Conservation (phyloP, 2,329 filamentous ascomycete genomes). For the Stagonosporopsis chrysanthemi region DNA sequence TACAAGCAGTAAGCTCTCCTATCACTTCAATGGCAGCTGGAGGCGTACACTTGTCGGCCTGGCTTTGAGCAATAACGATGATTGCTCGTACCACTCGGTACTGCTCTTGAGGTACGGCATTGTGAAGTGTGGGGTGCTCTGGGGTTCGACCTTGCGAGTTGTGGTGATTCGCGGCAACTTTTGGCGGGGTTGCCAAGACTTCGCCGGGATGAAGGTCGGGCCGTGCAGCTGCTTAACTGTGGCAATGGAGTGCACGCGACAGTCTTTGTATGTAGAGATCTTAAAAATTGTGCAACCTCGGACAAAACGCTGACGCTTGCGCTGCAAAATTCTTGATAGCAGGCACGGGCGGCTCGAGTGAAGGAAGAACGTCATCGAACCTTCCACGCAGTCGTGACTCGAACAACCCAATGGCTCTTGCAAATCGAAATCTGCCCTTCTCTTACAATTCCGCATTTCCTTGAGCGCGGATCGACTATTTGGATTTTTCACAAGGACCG, state of each 20-base stretch:
- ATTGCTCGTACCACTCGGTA: conserved; percentile 92
- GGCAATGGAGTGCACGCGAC: conserved; percentile 6
- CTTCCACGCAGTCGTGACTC: conserved; percentile 19
- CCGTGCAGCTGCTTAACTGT: neutral
- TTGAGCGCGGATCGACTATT: neutral
- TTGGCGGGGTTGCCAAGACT: conserved; percentile 37
- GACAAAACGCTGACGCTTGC: neutral
- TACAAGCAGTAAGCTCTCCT: conserved; percentile 50
- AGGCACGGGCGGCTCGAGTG: conserved; percentile 3
- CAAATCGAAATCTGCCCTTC: conserved; percentile 1
- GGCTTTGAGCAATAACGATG: conserved; percentile 82
- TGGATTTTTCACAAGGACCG: neutral
- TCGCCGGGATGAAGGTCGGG: conserved; percentile 11
- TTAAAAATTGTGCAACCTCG: neutral
- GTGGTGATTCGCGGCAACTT: conserved; percentile 31
- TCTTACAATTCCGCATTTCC: neutral
- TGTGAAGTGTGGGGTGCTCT: conserved; percentile 23
- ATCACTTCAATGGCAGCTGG: conserved; percentile 15
- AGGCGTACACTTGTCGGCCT: conserved; percentile 78
- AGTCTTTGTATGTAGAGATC: neutral
- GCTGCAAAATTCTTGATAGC: neutral
- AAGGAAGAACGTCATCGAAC: conserved; percentile 19
- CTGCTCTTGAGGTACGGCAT: conserved; percentile 86
- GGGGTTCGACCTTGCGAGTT: conserved; percentile 21
- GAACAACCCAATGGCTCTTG: conserved; percentile 13